phyloP scores from a whole-genome alignment of 2,329 filamentous ascomycete genomes.

The Stachybotrys echinatus region DNA sequence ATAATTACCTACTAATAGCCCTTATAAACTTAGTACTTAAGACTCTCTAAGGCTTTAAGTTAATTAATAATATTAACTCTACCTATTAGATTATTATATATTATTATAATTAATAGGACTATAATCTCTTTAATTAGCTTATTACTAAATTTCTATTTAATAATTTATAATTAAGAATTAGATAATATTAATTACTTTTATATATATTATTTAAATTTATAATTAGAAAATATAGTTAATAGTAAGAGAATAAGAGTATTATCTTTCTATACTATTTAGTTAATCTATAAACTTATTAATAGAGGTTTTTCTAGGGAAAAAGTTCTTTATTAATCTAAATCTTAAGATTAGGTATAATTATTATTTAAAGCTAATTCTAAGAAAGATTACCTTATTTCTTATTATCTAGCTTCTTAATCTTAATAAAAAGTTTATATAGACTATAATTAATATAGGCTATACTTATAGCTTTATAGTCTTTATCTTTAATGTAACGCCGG shows the following conservation, averaged over 20 bases:
- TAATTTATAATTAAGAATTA: conserved; percentile 1
- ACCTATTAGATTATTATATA: conserved; percentile 8
- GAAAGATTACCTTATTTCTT: too few relatives aligned
- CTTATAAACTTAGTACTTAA: background rate
- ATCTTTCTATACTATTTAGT: conserved; percentile 11
- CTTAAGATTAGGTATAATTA: too few relatives aligned
- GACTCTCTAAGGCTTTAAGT: background rate
- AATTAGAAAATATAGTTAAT: conserved; percentile 1
- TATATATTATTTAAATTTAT: background rate
- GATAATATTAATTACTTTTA: conserved; percentile 1
- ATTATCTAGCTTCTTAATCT: background rate
- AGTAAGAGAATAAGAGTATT: conserved; percentile 8
- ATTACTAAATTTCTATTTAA: conserved; percentile 6
- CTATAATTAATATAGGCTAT: background rate
- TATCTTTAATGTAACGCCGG: too few relatives aligned
- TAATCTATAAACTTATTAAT: conserved; percentile 5
- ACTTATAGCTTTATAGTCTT: too few relatives aligned
- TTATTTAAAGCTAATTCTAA: too few relatives aligned
- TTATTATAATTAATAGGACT: conserved; percentile 1
- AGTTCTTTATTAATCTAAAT: background rate
- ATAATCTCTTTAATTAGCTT: background rate
- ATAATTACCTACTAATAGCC: conserved; percentile 8
- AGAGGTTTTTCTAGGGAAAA: background rate
- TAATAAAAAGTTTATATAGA: conserved; percentile 1
- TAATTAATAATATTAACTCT: conserved; percentile 7